These are phyloP conservation scores for Domatiomyces globalis DNA, from an alignment of 2,329 filamentous ascomycete genomes.

Conservation along the genomic window DNA sequence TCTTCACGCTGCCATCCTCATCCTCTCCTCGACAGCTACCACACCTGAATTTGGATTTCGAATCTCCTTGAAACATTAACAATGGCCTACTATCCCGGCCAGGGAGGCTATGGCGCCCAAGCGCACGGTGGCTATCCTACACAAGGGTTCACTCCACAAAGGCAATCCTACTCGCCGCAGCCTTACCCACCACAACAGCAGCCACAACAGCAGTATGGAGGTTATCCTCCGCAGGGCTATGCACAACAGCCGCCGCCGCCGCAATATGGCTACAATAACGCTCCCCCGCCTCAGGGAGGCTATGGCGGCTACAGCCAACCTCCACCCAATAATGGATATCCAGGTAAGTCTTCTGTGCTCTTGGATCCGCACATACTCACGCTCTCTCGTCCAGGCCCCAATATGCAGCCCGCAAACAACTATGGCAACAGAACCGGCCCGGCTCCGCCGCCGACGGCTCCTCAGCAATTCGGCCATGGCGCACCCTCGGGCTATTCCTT, in stretches of 20 bases:
- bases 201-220: conserved; percentile 5
- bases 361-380: not conserved
- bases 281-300: conserved; percentile 23
- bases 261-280: conserved; percentile 23
- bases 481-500: conserved; percentile 70
- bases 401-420: not conserved
- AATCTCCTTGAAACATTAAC: not conserved
- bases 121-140: conserved; percentile 24
- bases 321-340: conserved; percentile 28
- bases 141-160: conserved; percentile 12
- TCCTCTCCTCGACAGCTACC: too few species aligned
- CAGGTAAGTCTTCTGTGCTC: conserved; percentile 21
- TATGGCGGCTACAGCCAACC: conserved; percentile 18
- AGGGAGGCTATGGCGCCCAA: conserved; percentile 40
- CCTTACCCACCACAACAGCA: conserved; percentile 15
- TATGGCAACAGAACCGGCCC: conserved; percentile 32
- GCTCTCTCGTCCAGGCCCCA: not conserved
- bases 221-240: conserved; percentile 26
- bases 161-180: conserved; percentile 21
- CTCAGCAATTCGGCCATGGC: conserved; percentile 64
- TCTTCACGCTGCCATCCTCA: not conserved
- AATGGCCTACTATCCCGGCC: conserved; percentile 52
- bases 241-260: conserved; percentile 32
- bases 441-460: conserved; percentile 49
- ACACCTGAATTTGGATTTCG: not conserved